Evolutionary conservation across 495 filamentous ascomycete genomes (phyloP).

Genomic region (Barbatosphaeria neglecta): DNA sequence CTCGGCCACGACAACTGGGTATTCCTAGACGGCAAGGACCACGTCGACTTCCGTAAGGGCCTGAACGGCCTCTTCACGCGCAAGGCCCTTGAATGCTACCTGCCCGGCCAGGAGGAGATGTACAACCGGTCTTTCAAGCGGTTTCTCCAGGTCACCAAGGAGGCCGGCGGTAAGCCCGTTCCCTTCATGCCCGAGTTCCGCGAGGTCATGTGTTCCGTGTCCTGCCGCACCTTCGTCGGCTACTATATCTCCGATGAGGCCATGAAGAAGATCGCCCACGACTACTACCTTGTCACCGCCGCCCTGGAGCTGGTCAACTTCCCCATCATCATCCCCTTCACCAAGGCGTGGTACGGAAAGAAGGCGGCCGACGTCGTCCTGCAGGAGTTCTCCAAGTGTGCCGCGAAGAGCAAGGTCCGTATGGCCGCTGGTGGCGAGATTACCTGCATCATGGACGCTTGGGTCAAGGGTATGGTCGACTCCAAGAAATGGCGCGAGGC

Average conservation of each 20-base stretch:
- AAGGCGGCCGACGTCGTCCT: constrained; percentile 89
- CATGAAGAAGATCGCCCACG: constrained; percentile 90
- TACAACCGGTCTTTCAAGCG: constrained; percentile 76
- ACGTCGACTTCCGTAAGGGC: constrained; percentile 95
- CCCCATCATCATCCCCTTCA: constrained; percentile 92
- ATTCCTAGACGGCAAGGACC: constrained; percentile 88
- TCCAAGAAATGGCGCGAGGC: constrained; percentile 66
- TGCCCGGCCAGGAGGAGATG: constrained; percentile 85
- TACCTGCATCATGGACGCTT: constrained; percentile 88
- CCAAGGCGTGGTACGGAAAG: constrained; percentile 95
- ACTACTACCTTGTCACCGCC: constrained; percentile 93
- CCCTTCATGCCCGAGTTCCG: constrained; percentile 91
- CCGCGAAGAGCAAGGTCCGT: constrained; percentile 81
- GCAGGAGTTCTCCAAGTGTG: constrained; percentile 79
- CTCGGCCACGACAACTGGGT: constrained; percentile 92
- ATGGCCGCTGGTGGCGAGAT: constrained; percentile 85
- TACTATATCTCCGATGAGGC: constrained; percentile 84
- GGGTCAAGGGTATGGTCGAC: constrained; percentile 76
- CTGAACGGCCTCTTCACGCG: constrained; percentile 92
- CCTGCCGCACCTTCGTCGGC: constrained; percentile 91
- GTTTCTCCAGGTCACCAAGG: constrained; percentile 64
- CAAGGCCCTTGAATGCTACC: constrained; percentile 73
- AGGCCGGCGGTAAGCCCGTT: constrained; percentile 55
- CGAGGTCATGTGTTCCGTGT: constrained; percentile 90
- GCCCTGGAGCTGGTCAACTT: constrained; percentile 97